Evolutionary conservation across 73 alveolate species (phyloP), one percentile per base, ranked within the genome.

Genomic region (Tetrahymena elliotti): DNA sequence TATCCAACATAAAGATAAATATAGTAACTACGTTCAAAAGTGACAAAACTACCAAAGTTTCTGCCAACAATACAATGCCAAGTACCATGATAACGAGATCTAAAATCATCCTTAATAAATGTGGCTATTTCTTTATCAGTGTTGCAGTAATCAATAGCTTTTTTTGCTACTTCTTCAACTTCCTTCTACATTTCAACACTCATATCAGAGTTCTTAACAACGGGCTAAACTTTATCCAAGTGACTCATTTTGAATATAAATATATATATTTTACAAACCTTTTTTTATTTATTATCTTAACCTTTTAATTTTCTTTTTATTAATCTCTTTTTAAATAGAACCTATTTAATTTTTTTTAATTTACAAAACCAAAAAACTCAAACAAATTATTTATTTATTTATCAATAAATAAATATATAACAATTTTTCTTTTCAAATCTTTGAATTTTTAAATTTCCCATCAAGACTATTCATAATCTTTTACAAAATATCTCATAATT

Each of bases 11-110:
- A 99, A 98, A 99, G 98, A 97, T 98, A 99, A 53, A 99, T 97
- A 98, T 98, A 99, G 97, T 99, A 99, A 95, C 98, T 99, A 84
- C 98, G 97, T 52, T 98, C 98, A 88, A 97, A 98, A 41, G 99
- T 98, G 47, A 98, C 99, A 96, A 93, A 97, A 27, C 99, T 96
- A 52, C 99, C 99, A 96, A 97, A 99, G 97, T 98, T 97, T 96
- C 98, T 98, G 35, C 99, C 99, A 24, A 99, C 99, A 88, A 99
- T 98, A 95, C 99, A 99, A 97, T 99, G 99, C 99, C 99, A 99
- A 35, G 96, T 94, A 27, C 96, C 96, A 88, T 94, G 96, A 88
- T 94, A 94, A 40, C 93, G 93, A 36, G 95, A 94, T 94, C 95
- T 94, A 35, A 94, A 84, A 33, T 94, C 96, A 94, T 94, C 96